Conservation (phyloP, 441 rosid genomes). For the Bocquillonia castaneifolia region DNA sequence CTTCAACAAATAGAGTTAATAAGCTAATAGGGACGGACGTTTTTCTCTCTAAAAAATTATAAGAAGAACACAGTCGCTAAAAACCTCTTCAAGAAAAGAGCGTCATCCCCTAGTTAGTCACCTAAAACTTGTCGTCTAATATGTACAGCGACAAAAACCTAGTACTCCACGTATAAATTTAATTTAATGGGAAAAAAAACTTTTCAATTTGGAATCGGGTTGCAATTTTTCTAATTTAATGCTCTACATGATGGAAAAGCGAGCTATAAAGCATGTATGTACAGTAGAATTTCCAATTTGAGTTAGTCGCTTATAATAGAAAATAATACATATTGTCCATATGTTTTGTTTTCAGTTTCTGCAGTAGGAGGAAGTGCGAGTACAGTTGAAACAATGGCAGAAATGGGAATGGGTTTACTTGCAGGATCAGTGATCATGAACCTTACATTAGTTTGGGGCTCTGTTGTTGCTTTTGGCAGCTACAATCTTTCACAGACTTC, state of each 20-base stretch:
- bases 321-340: not conserved
- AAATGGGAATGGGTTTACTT: slow-evolving; percentile 39
- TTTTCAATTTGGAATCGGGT: not conserved
- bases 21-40: too few relatives aligned
- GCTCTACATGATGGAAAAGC: too few relatives aligned
- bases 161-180: not conserved
- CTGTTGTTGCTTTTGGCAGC: slow-evolving; percentile 41
- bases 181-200: not conserved
- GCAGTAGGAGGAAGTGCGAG: slow-evolving; percentile 27
- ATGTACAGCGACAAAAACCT: too few relatives aligned
- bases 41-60: too few relatives aligned
- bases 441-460: slow-evolving; percentile 45
- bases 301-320: not conserved
- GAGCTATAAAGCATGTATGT: too few relatives aligned
- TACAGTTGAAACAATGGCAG: slow-evolving; percentile 31
- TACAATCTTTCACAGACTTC: slow-evolving; percentile 27
- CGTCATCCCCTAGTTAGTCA: too few relatives aligned
- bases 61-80: too few relatives aligned
- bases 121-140: too few relatives aligned
- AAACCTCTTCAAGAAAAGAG: too few relatives aligned
- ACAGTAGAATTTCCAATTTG: too few relatives aligned
- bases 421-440: slow-evolving; percentile 44
- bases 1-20: too few relatives aligned
- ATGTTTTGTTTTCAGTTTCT: slow-evolving; percentile 15
- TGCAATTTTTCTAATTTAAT: not conserved